These are phyloP conservation scores for Pelargonium fulgidum DNA, from an alignment of 441 rosid species.

Conservation along the genomic window DNA sequence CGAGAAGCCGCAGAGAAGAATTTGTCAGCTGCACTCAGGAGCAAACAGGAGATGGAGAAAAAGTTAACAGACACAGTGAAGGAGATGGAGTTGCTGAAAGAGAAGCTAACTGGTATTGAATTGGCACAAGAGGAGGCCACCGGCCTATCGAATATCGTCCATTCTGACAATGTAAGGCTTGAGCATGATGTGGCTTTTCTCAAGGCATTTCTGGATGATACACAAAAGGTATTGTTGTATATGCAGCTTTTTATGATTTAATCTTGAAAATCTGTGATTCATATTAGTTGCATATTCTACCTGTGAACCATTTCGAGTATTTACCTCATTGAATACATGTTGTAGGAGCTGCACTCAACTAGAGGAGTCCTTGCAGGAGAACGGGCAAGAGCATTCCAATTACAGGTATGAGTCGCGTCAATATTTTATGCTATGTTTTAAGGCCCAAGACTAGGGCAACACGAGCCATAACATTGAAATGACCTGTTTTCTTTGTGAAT, in stretches of 20 bases:
- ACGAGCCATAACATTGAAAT: background rate
- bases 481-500: background rate
- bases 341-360: slow-evolving; percentile 81
- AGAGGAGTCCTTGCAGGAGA: slow-evolving; percentile 83
- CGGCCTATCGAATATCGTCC: slow-evolving; percentile 77
- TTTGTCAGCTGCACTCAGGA: slow-evolving; percentile 51
- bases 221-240: slow-evolving; percentile 60
- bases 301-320: background rate
- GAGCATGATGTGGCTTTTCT: slow-evolving; percentile 97
- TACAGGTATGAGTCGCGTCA: slow-evolving; percentile 44
- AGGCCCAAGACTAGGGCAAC: background rate
- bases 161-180: slow-evolving; percentile 89
- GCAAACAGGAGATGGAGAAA: slow-evolving; percentile 83
- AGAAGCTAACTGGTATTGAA: slow-evolving; percentile 70
- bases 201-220: slow-evolving; percentile 88
- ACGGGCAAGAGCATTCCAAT: slow-evolving; percentile 87
- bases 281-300: background rate
- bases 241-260: background rate
- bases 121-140: slow-evolving; percentile 87
- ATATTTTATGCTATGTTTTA: background rate
- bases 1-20: slow-evolving; percentile 73
- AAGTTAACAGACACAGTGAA: slow-evolving; percentile 48
- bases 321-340: slow-evolving; percentile 9
- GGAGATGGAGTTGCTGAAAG: slow-evolving; percentile 83
- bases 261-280: background rate